Evolutionary conservation across 2,329 filamentous ascomycete species (phyloP).

Genomic region (Fusarium longipes): DNA sequence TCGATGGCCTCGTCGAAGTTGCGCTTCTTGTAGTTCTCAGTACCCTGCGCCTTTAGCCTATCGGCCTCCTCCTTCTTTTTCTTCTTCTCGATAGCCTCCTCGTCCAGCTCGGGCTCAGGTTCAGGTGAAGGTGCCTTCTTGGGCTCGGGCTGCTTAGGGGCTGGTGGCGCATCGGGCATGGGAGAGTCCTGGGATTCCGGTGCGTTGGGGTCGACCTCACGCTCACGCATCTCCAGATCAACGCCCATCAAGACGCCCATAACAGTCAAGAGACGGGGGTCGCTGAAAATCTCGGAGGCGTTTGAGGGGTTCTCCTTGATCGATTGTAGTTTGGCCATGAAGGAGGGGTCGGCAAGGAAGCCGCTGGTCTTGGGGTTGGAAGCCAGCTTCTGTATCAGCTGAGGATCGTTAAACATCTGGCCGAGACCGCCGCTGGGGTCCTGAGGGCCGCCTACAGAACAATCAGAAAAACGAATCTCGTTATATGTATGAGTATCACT

Average conservation of each 20-base stretch:
- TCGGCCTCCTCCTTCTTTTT: slow-evolving; percentile 94
- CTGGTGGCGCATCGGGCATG: slow-evolving; percentile 75
- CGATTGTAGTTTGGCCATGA: slow-evolving; percentile 89
- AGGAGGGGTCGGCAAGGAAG: slow-evolving; percentile 82
- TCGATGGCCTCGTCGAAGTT: slow-evolving; percentile 94
- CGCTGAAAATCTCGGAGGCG: slow-evolving; percentile 82
- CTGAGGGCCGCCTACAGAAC: slow-evolving; percentile 49
- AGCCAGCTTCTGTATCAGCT: slow-evolving; percentile 89
- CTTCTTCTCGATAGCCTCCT: slow-evolving; percentile 84
- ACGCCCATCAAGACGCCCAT: slow-evolving; percentile 94
- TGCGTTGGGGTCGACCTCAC: slow-evolving; percentile 49
- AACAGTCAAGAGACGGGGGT: slow-evolving; percentile 92
- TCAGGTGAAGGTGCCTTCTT: slow-evolving; percentile 70
- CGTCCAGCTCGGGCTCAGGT: slow-evolving; percentile 78
- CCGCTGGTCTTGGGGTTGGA: slow-evolving; percentile 91
- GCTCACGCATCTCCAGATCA: slow-evolving; percentile 74
- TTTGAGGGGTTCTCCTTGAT: slow-evolving; percentile 84
- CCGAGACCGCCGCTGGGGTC: slow-evolving; percentile 82
- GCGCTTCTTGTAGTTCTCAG: slow-evolving; percentile 97
- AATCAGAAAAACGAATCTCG: slow-evolving; percentile 13
- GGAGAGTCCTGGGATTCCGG: slow-evolving; percentile 67
- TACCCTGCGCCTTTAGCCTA: slow-evolving; percentile 93
- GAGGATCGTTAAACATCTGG: slow-evolving; percentile 93
- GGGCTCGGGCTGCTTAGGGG: slow-evolving; percentile 49
- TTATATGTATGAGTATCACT: background rate